Evolutionary conservation across 176 grass and related monocot species (phyloP), one percentile per base, ranked within the genome.

Genomic region (Carex littledalei): DNA sequence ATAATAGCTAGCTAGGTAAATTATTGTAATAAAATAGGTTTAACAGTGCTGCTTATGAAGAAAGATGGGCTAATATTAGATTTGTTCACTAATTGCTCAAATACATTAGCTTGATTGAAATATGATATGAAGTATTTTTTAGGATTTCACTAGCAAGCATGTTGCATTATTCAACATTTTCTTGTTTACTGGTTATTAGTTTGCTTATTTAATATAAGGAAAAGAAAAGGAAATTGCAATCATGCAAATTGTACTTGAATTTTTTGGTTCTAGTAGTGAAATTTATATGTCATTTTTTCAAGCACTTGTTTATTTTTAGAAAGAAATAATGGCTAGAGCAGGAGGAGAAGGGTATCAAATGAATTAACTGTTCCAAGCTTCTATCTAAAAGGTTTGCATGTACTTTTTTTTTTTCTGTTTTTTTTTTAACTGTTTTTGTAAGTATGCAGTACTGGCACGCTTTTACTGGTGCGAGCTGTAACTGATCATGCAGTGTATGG

Each of bases 241-340:
- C 49, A 55, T 26, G 71, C 47, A 54, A 52, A 68, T 41, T 69
- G 31, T 77, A 77, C 73, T 41, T 69, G 66, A 69, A 69, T 18
- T 68, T 24, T 63, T 54, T 77, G 9, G 20, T 22, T 77, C 72
- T 29, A 24, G 18, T 31, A 29, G 20, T 15, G 9, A 29, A 54
- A n/a, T 74, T 7, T 74, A 21, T 74, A 13, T 74, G 8, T 20
- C 29, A 31, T 15, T 14, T 37, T 80, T 61, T 6, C 10, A 4
- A 17, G 12, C 5, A 50, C 2, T 53, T 66, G 7, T 41, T 82
- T 49, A 67, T 50, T 64, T 29, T 54, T 47, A 83, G 81, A 68
- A 67, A 18, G 81, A 83, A 83, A 83, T 83, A 68, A 67, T 67
- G 62, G 63, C 39, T 64, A 83, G 81, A 83, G 43, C 20, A 15